Evolutionary conservation across 352 stramenopile species (phyloP), one percentile per base, ranked within the genome.

Genomic region (Phytophthora sansomeana): DNA sequence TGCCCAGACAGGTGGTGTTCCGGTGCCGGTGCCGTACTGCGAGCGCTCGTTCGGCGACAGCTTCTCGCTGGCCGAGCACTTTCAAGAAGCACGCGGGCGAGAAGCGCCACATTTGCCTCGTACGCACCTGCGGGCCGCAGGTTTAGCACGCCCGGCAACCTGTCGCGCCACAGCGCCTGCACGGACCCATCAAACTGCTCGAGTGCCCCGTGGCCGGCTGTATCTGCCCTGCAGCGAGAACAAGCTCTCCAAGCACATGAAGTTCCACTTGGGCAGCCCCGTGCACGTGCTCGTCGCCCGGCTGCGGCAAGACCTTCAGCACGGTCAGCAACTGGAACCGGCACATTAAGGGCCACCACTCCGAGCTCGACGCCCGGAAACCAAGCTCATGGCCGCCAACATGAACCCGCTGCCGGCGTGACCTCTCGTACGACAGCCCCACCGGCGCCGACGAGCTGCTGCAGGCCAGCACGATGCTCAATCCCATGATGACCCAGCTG

Each of bases 211-310:
- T 85, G 5, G 51, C 52, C 0, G 68, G 68, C 47, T 89, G 80
- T 58, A 80, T 73, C 55, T 85, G 80, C 52, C 87, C 51, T 67
- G 66, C 50, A 87, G 67, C 49, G 76, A 86, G 53, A 77, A 81
- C 67, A 87, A 87, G 49, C 76, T 89, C 10, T 80, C 76, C 53
- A 83, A 83, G 59, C 80, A 89, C 74, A 84, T 87, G 76, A 82
- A 87, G 60, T 86, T 83, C 54, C 80, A 89, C 61, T 58, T 84
- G 28, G 77, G 80, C 28, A 80, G 69, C 54, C 46, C 72, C n/a
- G 77, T 80, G 47, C 71, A 85, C 52, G 65, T 85, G 77, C 17
- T 42, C 57, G 43, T 74, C 73, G 13, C 64, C 62, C 0, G 74
- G 50, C 8, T 89, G 80, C 42, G 76, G 77, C 51, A 89, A 85